phyloP scores from a whole-genome alignment of 129 eudicot genomes.

The Ambrosia trifida region DNA sequence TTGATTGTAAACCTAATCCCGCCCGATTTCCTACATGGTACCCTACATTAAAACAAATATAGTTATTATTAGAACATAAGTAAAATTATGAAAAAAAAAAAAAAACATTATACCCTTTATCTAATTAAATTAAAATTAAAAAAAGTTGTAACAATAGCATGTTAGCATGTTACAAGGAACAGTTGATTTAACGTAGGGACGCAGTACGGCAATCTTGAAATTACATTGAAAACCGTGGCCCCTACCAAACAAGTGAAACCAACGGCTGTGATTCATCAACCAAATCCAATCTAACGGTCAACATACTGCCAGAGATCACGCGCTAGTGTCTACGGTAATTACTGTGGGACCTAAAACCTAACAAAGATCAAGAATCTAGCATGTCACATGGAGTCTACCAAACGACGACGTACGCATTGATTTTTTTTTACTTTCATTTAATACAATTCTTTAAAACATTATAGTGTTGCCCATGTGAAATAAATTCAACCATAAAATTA shows the following conservation, averaged over 20 bases:
- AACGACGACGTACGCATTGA: background rate
- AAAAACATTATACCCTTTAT: background rate
- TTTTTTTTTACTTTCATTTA: background rate
- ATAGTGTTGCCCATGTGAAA: too few species aligned
- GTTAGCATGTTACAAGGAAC: background rate
- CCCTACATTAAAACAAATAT: background rate
- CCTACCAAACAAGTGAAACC: background rate
- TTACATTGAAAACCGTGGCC: background rate
- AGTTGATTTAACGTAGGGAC: background rate
- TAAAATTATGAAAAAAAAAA: too few species aligned
- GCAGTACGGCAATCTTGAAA: background rate
- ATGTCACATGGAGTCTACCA: background rate
- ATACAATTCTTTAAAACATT: too few species aligned
- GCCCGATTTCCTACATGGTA: background rate
- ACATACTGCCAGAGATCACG: background rate
- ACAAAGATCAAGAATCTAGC: background rate
- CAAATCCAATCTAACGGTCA: background rate
- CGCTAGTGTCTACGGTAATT: background rate
- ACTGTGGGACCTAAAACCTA: background rate
- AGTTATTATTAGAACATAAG: too few species aligned
- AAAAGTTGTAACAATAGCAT: background rate
- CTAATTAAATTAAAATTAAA: background rate
- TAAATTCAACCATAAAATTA: background rate
- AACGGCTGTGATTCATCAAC: background rate
- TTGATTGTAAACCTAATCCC: background rate